Base-by-base conservation (phyloP, 148 eudicot genomes). In the Dysphania ambrosioides region DNA sequence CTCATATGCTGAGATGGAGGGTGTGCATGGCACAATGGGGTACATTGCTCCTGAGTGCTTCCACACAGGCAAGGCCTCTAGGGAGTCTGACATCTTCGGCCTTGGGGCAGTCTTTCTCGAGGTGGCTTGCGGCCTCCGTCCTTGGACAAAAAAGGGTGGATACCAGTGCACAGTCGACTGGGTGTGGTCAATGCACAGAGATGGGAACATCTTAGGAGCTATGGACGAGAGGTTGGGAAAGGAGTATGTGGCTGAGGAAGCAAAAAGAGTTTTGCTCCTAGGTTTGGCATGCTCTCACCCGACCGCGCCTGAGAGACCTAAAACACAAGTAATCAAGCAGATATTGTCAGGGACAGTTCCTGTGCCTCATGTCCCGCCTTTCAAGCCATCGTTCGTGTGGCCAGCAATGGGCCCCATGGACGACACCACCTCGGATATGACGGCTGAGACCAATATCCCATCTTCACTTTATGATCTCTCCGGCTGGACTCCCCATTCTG, bases 41-140 rank as follows among this genome's bases (percentile, higher is more conserved):
- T 93, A 91, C 83, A 89, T 93, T 1, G 97, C 98, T 4, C 98
- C 97, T 0, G 98, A 93, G 80, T 89, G 89, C 82, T 83, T 91
- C 78, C 89, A 83, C 85, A 91, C 97, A 0, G 93, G 95, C 35
- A 88, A 85, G 49, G 93, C 98, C 30, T 88, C 97, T 8, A 80
- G 84, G 42, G 90, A 88, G 32, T 87, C 93, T 0, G 98, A 93
- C 35, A 75, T 90, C 13, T 94, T 87, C 36, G 96, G 93, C 1
- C 89, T 89, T 12, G 98, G 97, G 0, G 96, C 92, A 0, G 89
- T 91, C 0, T n/a, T 89, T 16, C 73, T 93, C 21, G 98, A 93
- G 61, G 89, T 89, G 0, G 90, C 85, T 0, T 85, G 87, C 31
- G 95, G 98, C 0, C 82, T 68, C 9, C 76, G 92, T 8, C 97